Conservation (phyloP, 352 stramenopile species). For the Phytophthora ramorum region DNA sequence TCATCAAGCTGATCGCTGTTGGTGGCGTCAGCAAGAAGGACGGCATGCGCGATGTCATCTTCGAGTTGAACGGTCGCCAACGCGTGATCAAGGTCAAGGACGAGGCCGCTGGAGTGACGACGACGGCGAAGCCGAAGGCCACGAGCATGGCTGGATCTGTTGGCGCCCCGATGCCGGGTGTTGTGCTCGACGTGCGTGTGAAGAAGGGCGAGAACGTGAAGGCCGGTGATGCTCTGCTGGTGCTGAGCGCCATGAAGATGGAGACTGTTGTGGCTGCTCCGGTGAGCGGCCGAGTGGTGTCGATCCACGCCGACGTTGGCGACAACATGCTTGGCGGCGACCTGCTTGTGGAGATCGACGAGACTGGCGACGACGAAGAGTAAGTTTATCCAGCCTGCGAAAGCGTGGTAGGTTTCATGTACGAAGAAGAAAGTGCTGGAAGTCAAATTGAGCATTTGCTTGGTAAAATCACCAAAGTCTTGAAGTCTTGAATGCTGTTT, state of each 20-base stretch:
- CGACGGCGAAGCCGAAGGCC: constrained; percentile 87
- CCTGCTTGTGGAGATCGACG: constrained; percentile 96
- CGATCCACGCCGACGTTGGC: constrained; percentile 91
- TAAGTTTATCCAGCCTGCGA: constrained; percentile 34
- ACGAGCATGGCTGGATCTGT: constrained; percentile 86
- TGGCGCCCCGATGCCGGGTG: constrained; percentile 96
- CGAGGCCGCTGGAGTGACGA: constrained; percentile 74
- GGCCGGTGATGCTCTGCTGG: constrained; percentile 92
- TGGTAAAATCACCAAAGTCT: background rate
- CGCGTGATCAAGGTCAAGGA: constrained; percentile 93
- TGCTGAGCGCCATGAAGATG: constrained; percentile 99
- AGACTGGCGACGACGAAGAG: constrained; percentile 72
- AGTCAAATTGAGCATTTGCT: constrained; percentile 29
- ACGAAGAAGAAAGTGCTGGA: constrained; percentile 16
- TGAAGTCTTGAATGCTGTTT: too few relatives aligned
- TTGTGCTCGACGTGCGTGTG: constrained; percentile 96
- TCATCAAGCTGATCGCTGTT: constrained; percentile 94
- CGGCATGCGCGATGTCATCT: constrained; percentile 95
- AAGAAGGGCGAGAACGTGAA: constrained; percentile 94
- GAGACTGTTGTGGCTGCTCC: constrained; percentile 95
- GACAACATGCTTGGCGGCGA: constrained; percentile 96
- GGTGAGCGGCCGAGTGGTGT: constrained; percentile 90
- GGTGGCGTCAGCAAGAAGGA: constrained; percentile 90
- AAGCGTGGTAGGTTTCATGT: constrained; percentile 19
- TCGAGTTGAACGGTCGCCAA: constrained; percentile 97